Percentiles rank a stretch among this genome's conserved stretches.
These are phyloP conservation scores for Lachnellula occidentalis DNA, from an alignment of 2,329 filamentous ascomycete genomes.

Conservation along the genomic window DNA sequence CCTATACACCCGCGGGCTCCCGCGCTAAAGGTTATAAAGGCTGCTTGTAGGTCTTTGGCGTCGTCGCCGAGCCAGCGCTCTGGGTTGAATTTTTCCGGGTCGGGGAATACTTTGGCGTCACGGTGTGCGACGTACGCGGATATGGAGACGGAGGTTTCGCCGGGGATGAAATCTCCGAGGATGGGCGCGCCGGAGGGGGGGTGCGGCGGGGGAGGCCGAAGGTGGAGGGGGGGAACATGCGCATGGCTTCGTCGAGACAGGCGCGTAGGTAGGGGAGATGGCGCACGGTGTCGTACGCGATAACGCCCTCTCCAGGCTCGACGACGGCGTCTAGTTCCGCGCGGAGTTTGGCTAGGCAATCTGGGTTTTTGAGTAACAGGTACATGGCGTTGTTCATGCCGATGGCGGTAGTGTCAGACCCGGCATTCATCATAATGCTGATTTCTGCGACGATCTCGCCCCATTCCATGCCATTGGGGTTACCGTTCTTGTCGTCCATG, in stretches of 20 bases:
- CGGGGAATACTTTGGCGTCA: slow-evolving; percentile 34
- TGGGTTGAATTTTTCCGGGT: slow-evolving; percentile 35
- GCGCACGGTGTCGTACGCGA: slow-evolving; percentile 45
- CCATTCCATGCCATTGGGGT: slow-evolving; percentile 43
- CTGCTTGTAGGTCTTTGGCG: slow-evolving; percentile 35
- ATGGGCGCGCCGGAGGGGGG: slow-evolving; percentile 40
- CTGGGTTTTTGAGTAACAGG: slow-evolving; percentile 44
- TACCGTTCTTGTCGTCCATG: slow-evolving; percentile 43
- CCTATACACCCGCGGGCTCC: slow-evolving; percentile 38
- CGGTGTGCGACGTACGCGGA: slow-evolving; percentile 38
- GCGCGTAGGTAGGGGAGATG: slow-evolving; percentile 47
- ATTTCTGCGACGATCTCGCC: slow-evolving; percentile 54
- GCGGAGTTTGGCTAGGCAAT: slow-evolving; percentile 35
- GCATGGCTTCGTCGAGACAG: slow-evolving; percentile 45
- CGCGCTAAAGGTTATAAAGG: slow-evolving; percentile 37
- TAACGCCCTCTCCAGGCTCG: slow-evolving; percentile 38
- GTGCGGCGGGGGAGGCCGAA: slow-evolving; percentile 41
- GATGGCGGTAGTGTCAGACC: slow-evolving; percentile 45
- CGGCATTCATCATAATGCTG: slow-evolving; percentile 45
- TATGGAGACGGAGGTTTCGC: slow-evolving; percentile 39
- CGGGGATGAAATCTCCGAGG: slow-evolving; percentile 40
- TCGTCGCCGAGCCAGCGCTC: slow-evolving; percentile 39
- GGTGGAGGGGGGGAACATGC: slow-evolving; percentile 40
- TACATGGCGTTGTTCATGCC: slow-evolving; percentile 49
- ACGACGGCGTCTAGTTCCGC: slow-evolving; percentile 43